Evolutionary conservation across 331 rosid species (phyloP), one percentile per base, ranked within the genome.

Genomic region (Arachis monticola): DNA sequence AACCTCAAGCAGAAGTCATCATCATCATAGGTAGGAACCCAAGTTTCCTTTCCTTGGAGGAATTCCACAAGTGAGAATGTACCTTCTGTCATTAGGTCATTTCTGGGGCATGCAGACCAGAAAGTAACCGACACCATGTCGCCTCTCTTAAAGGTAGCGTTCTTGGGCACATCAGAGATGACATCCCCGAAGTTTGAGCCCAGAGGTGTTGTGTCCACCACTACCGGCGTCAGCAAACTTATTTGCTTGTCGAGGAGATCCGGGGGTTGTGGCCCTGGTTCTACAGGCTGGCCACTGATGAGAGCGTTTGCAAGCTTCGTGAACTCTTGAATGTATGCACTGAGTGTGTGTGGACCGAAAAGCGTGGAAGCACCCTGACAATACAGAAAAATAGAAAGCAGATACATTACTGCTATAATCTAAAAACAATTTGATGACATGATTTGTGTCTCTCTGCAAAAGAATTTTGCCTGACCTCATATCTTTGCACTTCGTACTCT

Each of bases 71-170:
- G 88, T 53, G 88, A 82, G 62, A 87, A 92, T 57, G 98, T 92
- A 30, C 96, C 95, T 82, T 92, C 98, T 1, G 96, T 92, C 98
- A 88, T 81, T 12, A 87, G 94, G 79, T 92, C 94, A 53, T 92
- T 92, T 0, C 98, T 85, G 63, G 96, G 98, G 79, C 95, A 92
- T 2, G 90, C 98, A 0, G 96, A 84, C 95, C 91, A 88, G 82
- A 92, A 90, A 60, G 84, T 73, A 42, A 79, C 92, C 0, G 84
- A 46, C 35, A 87, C 96, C 75, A 58, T 76, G 64, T 84, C 86
- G 5, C 95, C 98, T 76, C 70, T 83, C 70, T 81, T 87, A 57
- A 87, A 90, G 66, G 96, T 85, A 7, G 92, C 76, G 68, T 90
- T 90, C 51, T 75, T 70, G 4, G 91, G 98, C 17, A 91, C 90